Evolutionary conservation across 2,329 filamentous ascomycete species (phyloP), one percentile per base, ranked within the genome.

Genomic region (Colletotrichum euphorbiae): DNA sequence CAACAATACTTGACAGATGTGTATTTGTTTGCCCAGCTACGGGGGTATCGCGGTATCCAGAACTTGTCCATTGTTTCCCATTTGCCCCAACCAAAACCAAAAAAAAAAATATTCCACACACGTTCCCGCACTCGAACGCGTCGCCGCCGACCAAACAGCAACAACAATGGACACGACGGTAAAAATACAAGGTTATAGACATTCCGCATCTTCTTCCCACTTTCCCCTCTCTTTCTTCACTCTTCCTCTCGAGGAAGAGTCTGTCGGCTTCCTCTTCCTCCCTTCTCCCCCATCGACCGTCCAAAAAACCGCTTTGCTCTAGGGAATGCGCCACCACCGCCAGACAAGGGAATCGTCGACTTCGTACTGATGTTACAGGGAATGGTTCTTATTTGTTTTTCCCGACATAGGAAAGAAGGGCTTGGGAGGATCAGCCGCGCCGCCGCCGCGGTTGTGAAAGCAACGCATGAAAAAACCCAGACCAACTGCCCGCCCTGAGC

Each of bases 331-430:
- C 62, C 62, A 55, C 62, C 62, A 55, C 38, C 46, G 45, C 46
- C 54, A 33, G 40, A 65, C 40, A 65, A 46, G 43, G 43, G 45
- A 36, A 13, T 69, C 67, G 56, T 69, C 62, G 42, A 52, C 62
- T 67, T 51, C 62, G 67, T 69, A 42, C 40, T 65, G 55, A 56
- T 69, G 62, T 60, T 69, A 69, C 67, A 67, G 33, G 51, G 48
- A 19, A 60, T 45, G n/a, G 36, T 40, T 38, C 38, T 48, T 43
- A 19, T 60, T 48, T 54, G 28, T 28, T 28, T 28, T 28, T 28
- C 28, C 28, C 28, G 6, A 28, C 28, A 28, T 8, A 28, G 28
- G 28, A 28, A 28, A 28, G 7, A 28, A 28, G 24, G 24, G 24
- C 24, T 24, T 24, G 4, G 4, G 24, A 24, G 24, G 24, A 24